A percentile compares a stretch with the other conserved stretches of the same genome.
These are phyloP conservation scores for Coemansia sp. DNA, from an alignment of 192 early-diverging fungal species.

Conservation along the genomic window DNA sequence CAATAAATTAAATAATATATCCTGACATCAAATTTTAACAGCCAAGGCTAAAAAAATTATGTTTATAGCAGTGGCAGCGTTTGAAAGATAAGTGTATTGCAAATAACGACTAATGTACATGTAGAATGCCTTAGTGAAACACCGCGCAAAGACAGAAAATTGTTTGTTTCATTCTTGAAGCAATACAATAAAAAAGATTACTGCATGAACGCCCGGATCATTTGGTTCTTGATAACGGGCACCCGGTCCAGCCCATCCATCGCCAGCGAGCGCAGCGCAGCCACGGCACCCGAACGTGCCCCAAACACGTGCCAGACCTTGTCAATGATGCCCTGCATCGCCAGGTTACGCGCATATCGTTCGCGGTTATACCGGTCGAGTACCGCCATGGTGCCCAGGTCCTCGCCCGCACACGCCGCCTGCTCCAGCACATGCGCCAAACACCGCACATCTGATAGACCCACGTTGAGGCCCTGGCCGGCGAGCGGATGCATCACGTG, in stretches of 20 bases:
- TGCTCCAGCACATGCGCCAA: conserved; percentile 62
- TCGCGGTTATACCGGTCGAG: conserved; percentile 76
- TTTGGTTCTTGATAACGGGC: conserved; percentile 58
- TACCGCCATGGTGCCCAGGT: conserved; percentile 77
- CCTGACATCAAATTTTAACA: too few species aligned
- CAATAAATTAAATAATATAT: too few species aligned
- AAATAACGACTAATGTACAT: too few species aligned
- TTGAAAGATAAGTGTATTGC: too few species aligned
- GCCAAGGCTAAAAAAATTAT: too few species aligned
- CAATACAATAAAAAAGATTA: neutral
- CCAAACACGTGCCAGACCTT: conserved; percentile 75
- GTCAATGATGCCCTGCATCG: conserved; percentile 83
- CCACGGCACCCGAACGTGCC: conserved; percentile 60
- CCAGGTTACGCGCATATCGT: conserved; percentile 78
- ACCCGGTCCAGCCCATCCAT: conserved; percentile 68
- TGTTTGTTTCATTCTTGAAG: too few species aligned
- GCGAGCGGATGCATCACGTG: conserved; percentile 95
- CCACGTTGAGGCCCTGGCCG: conserved; percentile 96
- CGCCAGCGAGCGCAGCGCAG: conserved; percentile 69
- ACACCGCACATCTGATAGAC: conserved; percentile 78
- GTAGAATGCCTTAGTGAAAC: too few species aligned
- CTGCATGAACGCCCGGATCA: conserved; percentile 28
- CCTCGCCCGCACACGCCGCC: conserved; percentile 69
- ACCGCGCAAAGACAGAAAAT: too few species aligned
- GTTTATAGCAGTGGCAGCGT: too few species aligned